A percentile compares a stretch with the other conserved stretches of the same genome.
Evolutionary conservation across 129 eudicot species (phyloP).

Genomic region (sunflower (Helianthus annuus)): HanXRQr2.0-SUNRISE NC_035449.2:35895733-35896232

Average conservation of each 20-base stretch:
- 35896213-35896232: not conserved
- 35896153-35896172: not conserved
- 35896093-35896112: not conserved
- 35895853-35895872: slow-evolving; percentile 65
- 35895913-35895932: slow-evolving; percentile 70
- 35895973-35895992: slow-evolving; percentile 82
- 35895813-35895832: slow-evolving; percentile 77
- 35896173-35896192: not conserved
- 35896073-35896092: not conserved
- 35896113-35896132: not conserved
- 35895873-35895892: slow-evolving; percentile 74
- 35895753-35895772: slow-evolving; percentile 74
- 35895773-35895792: slow-evolving; percentile 68
- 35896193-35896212: no score
- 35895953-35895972: slow-evolving; percentile 77
- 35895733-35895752: slow-evolving; percentile 78
- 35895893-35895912: slow-evolving; percentile 87
- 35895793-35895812: slow-evolving; percentile 79
- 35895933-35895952: slow-evolving; percentile 79
- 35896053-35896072: no score
- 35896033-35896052: no score
- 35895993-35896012: slow-evolving; percentile 72
- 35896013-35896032: not conserved
- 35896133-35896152: not conserved
- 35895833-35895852: slow-evolving; percentile 75